Conservation (phyloP, 2,329 filamentous ascomycete genomes). For the Colletotrichum chrysophilum region DNA sequence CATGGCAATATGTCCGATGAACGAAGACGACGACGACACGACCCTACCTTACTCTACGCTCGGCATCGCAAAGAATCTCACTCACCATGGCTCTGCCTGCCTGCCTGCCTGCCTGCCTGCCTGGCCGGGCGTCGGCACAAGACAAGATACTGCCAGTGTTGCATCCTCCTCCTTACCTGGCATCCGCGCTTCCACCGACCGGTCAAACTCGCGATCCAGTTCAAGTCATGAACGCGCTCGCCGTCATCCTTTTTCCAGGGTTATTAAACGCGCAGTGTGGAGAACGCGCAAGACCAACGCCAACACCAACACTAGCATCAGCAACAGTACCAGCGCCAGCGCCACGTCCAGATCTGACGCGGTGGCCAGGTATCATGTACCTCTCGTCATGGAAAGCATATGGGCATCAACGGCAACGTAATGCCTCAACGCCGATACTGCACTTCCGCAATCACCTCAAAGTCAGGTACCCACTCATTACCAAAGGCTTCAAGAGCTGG, state of each 20-base stretch:
- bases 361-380: background rate
- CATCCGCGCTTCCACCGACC: constrained; percentile 3
- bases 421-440: background rate
- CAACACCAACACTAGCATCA: background rate
- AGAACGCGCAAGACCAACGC: background rate
- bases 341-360: background rate
- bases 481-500: background rate
- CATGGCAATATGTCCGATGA: background rate
- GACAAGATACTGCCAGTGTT: background rate
- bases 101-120: background rate
- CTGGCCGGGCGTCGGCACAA: background rate
- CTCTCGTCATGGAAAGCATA: background rate
- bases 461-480: background rate
- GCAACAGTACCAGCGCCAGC: background rate
- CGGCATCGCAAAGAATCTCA: background rate
- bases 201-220: background rate
- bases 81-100: background rate
- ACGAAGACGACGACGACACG: background rate
- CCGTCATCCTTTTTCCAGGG: background rate
- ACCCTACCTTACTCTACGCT: background rate
- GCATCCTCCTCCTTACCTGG: background rate
- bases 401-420: background rate
- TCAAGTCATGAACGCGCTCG: background rate
- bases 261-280: background rate
- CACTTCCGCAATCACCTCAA: background rate